Base-by-base conservation (phyloP, 1,284 basidiomycete species). In the Puccinia coronata region DNA sequence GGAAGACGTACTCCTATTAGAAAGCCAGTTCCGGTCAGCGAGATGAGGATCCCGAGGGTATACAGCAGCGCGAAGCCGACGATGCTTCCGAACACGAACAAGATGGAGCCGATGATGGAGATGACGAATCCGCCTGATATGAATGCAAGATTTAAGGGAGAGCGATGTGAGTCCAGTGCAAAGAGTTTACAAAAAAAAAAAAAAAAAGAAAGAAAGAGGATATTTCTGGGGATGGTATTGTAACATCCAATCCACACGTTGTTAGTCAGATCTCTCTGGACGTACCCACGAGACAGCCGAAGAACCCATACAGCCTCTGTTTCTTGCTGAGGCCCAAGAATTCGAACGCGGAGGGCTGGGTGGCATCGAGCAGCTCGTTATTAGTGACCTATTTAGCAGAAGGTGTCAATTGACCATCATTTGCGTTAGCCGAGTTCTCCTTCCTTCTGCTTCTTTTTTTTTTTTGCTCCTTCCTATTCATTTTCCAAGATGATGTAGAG, bases 1-100 rank as follows among this genome's bases (percentile, higher is more conserved):
- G 23, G 20, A n/a, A 20, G 93, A 93, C 47, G 8, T 28, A 77
- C 75, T 81, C 92, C 93, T 83, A 96, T 90, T 84, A 96, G 87
- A 88, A 96, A 96, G 1, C 94, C 95, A 0, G 94, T 96, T 36
- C 94, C 95, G 82, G 93, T 87, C 74, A 98, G 90, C 14, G 92
- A 92, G 80, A 96, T 87, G 82, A 97, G 86, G 74, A 93, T 92
- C 43, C 95, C 96, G 59, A 96, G 83, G 41, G 89, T 90, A 88
- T 95, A 98, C 59, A 98, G 88, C 18, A 92, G 87, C 47, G 93
- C 93, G 85, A 98, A 98, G 77, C 90, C 88, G n/a, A 88, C 87
- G 57, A 92, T 84, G 73, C 90, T 88, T 0, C 92, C 92, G 8
- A 93, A 84, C 85, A 95, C 90, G 70, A 98, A 88, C 77, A 96